Base-by-base conservation (phyloP, 129 eudicot genomes). In the Heracleum sosnowskyi region DNA sequence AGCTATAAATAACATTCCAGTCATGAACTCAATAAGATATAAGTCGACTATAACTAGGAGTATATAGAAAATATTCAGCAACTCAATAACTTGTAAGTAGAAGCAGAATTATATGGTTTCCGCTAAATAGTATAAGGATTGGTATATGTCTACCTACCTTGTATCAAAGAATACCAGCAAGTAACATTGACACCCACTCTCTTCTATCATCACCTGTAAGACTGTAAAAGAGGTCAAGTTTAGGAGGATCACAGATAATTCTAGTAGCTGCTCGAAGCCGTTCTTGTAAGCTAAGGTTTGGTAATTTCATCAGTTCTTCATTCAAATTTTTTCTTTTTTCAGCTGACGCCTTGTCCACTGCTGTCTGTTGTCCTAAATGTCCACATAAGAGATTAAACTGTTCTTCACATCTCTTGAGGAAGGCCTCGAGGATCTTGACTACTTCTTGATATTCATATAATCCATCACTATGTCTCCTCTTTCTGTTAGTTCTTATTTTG, bases 151-250 rank as follows among this genome's bases (percentile, higher is more conserved):
- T 8, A n/a, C 64, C 15, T 57, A 57, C 64, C 31, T 73, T 42
- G 15, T 44, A 41, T 86, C 63, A 80, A 47, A 83, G 81, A 78
- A 83, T 84, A 11, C 86, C 89, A 2, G 86, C 77, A 79, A 82
- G 86, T 82, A 80, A 69, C 89, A 86, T 86, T 0, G 84, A 86
- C 40, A 86, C 89, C 89, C 86, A 82, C 34, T 86, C 89, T 74
- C 78, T 82, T 68, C 84, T 82, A 72, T 86, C 89, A 73, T 86
- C 89, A 74, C 37, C 78, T 77, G 82, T 73, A 77, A 82, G 86
- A 75, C 89, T 86, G 68, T 73, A 86, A 46, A 86, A 86, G 74
- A 86, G 88, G 68, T 85, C 88, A 82, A 85, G 82, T 82, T 85
- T 85, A 34, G 88, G 77, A 72, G 81, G 81, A 79, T 82, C 86